Conservation (phyloP, 176 grass and related monocot genomes). For the Zoysia pacifica region DNA sequence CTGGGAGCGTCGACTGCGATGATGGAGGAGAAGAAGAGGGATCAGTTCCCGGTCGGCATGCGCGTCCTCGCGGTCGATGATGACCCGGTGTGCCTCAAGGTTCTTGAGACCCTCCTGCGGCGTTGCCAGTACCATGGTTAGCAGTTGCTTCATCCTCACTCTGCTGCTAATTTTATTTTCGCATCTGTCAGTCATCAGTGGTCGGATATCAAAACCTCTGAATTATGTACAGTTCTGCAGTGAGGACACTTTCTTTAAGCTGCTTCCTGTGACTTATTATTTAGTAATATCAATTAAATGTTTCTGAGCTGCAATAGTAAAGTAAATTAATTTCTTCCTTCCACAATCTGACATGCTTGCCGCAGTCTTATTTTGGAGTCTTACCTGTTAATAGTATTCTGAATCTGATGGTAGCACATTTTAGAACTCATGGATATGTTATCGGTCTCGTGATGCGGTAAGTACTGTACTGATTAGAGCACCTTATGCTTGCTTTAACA, state of each 20-base stretch:
- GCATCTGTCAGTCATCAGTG: background rate
- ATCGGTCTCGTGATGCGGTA: background rate
- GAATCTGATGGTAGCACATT: slow-evolving; percentile 16
- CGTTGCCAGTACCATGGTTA: slow-evolving; percentile 58
- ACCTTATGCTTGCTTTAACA: slow-evolving; percentile 40
- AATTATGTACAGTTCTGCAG: slow-evolving; percentile 10
- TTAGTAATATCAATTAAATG: slow-evolving; percentile 7
- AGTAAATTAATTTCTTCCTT: background rate
- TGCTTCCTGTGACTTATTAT: background rate
- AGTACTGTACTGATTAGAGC: background rate
- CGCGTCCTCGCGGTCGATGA: slow-evolving; percentile 87
- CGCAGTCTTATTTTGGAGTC: background rate
- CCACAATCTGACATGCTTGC: slow-evolving; percentile 19
- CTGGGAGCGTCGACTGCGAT: slow-evolving; percentile 22
- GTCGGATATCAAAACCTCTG: background rate
- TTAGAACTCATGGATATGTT: background rate
- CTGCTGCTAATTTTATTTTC: background rate
- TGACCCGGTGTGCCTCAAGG: slow-evolving; percentile 63
- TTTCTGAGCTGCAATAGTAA: slow-evolving; percentile 9
- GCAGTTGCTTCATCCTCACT: background rate
- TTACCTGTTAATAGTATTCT: background rate
- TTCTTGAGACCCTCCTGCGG: slow-evolving; percentile 53
- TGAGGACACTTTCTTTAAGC: background rate
- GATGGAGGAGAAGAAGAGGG: slow-evolving; percentile 46
- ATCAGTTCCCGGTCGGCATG: slow-evolving; percentile 75